These are phyloP conservation scores for Plantago elongata DNA, from an alignment of 257 asterid genomes.

Conservation along the genomic window DNA sequence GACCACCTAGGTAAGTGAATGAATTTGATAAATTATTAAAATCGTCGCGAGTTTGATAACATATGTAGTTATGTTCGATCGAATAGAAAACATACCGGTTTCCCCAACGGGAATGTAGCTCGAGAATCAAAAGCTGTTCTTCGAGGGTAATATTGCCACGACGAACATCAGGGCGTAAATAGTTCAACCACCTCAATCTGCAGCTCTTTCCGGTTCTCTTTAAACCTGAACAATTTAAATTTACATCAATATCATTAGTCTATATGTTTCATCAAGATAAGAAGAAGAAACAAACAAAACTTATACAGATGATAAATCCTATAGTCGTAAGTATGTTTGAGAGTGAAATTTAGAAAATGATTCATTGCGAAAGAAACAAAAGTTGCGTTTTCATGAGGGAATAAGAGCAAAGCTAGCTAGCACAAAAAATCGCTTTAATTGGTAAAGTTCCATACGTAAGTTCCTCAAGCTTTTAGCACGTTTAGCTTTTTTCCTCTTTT, in stretches of 20 bases:
- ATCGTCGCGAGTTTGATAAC: not conserved
- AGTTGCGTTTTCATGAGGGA: not conserved
- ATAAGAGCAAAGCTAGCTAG: not conserved
- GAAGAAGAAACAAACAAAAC: not conserved
- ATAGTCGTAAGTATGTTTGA: too few species aligned
- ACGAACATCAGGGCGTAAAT: constrained; percentile 15
- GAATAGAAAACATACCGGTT: constrained; percentile 7
- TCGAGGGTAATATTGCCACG: constrained; percentile 15
- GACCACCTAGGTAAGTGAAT: constrained; percentile 40
- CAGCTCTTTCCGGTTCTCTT: constrained; percentile 60
- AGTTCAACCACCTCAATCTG: constrained; percentile 57
- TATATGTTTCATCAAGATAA: not conserved
- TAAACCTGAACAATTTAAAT: constrained; percentile 29
- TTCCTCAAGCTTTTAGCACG: constrained; percentile 14
- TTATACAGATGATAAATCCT: too few species aligned
- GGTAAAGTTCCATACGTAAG: constrained; percentile 44
- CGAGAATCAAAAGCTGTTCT: constrained; percentile 19
- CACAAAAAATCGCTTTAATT: constrained; percentile 9
- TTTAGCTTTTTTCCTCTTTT: constrained; percentile 1
- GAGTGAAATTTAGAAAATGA: too few species aligned
- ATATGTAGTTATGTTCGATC: not conserved
- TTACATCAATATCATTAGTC: not conserved
- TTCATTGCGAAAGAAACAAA: not conserved
- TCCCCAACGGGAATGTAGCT: constrained; percentile 17
- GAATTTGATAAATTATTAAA: not conserved